Base-by-base conservation (phyloP, 2,329 filamentous ascomycete genomes). In the Pseudovirgaria hyperparasitica region DNA sequence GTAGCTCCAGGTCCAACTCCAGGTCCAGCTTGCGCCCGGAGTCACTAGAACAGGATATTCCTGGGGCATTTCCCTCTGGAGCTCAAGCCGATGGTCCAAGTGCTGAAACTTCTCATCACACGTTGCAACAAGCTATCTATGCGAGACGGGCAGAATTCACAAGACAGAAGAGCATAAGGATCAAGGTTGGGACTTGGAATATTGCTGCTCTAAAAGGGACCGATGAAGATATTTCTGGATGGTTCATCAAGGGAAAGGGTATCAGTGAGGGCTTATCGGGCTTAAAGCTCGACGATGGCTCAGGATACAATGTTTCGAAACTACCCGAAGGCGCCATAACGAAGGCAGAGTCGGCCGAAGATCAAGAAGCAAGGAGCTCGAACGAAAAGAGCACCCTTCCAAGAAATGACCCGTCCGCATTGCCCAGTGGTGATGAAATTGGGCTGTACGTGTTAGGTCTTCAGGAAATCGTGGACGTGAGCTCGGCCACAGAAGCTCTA, bases 131-230 rank as follows among this genome's bases (percentile, higher is more conserved):
- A 28, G 67, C 65, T 2, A 53, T 96, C 20, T 70, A 77, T 46
- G 74, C 79, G 20, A 71, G 90, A 28, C 71, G 76, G 43, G 59
- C 70, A 25, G 86, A 96, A 51, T 98, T 86, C 50, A 77, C 79
- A 15, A 71, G 75, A 19, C 70, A 75, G 22, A 76, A 76, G 48
- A 69, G 69, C 26, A 72, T 93, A 40, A 76, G 76, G 38, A 70
- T 98, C 53, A 94, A 94, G 56, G 68, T 98, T 27, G 90, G 87
- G 22, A 79, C 82, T 0, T 98, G 90, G 90, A 98, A 98, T 54
- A 82, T 93, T 10, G 90, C 85, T 4, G 76, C 78, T 2, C 76
- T 80, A 37, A 73, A 81, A 9, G 84, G 81, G 14, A 85, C 84
- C 1, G 85, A 93, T 52, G 81, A 82, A 39, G 90, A 96, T 47